Conservation (phyloP, 306 rosid species). For the Mimosa bimucronata region DNA sequence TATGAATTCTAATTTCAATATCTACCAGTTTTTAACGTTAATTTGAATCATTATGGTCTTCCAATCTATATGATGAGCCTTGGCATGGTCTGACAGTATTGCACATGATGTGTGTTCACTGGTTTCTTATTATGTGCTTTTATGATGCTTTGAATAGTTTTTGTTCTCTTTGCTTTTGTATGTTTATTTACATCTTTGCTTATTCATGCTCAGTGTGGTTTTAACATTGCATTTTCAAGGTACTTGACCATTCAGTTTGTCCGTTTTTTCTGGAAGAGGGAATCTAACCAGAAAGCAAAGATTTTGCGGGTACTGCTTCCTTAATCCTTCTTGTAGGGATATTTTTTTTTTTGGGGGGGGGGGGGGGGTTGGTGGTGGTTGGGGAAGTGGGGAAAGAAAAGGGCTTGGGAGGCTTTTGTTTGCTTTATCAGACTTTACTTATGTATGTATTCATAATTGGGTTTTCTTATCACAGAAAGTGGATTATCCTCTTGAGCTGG, state of each 20-base stretch:
- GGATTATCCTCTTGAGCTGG: conserved; percentile 94
- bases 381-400: too few species aligned
- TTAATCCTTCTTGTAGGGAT: neutral
- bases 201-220: conserved; percentile 23
- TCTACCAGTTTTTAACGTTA: neutral
- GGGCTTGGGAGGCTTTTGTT: conserved; percentile 17
- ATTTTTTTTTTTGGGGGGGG: neutral
- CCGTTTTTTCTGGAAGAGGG: conserved; percentile 99
- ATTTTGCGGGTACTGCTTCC: conserved; percentile 79
- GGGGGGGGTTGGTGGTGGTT: too few species aligned
- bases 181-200: conserved; percentile 12
- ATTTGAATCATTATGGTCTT: neutral
- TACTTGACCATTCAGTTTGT: conserved; percentile 96
- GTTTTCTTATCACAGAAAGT: conserved; percentile 77
- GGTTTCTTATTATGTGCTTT: neutral
- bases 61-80: neutral
- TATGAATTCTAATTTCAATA: neutral
- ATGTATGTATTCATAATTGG: conserved; percentile 8
- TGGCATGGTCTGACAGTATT: conserved; percentile 17
- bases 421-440: conserved; percentile 13
- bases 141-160: neutral
- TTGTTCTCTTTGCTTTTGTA: conserved; percentile 7
- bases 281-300: conserved; percentile 97
- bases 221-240: conserved; percentile 50
- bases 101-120: conserved; percentile 1